A percentile compares a stretch with the other conserved stretches of the same genome.
phyloP scores from a whole-genome alignment of 345 rosid species.

The Syzygium aqueum region DNA sequence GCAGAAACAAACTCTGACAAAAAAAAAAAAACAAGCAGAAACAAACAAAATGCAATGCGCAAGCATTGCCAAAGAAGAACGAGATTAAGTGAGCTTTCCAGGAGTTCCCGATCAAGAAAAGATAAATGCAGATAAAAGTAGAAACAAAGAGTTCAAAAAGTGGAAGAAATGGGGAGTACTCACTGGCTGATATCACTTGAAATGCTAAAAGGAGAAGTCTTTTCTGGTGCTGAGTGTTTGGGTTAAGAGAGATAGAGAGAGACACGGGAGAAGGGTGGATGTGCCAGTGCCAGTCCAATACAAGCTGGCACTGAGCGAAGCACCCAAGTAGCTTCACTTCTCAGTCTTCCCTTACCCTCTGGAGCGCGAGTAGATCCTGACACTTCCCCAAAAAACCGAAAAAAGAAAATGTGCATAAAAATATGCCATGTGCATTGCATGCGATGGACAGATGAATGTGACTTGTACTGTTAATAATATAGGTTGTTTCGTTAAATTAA shows the following conservation, averaged over 20 bases:
- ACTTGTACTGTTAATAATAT: neutral
- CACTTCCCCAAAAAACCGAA: neutral
- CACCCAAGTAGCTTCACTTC: conserved; percentile 13
- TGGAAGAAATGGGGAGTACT: neutral
- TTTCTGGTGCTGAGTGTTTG: neutral
- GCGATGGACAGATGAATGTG: neutral
- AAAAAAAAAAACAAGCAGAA: conserved; percentile 3
- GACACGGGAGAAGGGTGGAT: neutral
- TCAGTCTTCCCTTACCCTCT: neutral
- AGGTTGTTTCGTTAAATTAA: too few species aligned
- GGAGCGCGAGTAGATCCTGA: neutral
- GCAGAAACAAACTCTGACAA: conserved; percentile 2
- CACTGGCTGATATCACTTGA: neutral
- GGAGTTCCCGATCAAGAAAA: neutral
- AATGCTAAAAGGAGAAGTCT: conserved; percentile 3
- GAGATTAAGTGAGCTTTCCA: conserved; percentile 9
- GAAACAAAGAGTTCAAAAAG: neutral
- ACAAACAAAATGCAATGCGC: conserved; percentile 1
- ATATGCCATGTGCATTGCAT: neutral
- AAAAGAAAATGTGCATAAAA: neutral
- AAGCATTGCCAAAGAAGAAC: neutral
- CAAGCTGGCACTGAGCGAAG: conserved; percentile 39
- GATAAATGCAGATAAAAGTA: conserved; percentile 2
- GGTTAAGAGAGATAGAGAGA: neutral
- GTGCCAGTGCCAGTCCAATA: conserved; percentile 42